phyloP scores from a whole-genome alignment of 2,329 filamentous ascomycete species.

The Penicillium sp. region DNA sequence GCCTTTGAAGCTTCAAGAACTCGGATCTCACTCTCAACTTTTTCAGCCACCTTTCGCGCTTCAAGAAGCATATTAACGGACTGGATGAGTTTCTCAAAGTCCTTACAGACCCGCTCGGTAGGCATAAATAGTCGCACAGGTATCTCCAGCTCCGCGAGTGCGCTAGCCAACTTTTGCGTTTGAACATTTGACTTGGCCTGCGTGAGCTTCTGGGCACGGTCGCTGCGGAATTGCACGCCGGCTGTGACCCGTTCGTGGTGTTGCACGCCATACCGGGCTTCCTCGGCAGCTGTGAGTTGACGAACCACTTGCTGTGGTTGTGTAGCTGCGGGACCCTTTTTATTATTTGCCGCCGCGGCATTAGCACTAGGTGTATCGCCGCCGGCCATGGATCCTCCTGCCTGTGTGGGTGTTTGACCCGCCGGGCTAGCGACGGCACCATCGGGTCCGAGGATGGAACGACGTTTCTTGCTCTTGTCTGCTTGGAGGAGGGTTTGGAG shows the following conservation, averaged over 20 bases:
- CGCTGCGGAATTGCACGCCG: slow-evolving; percentile 86
- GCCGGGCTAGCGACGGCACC: slow-evolving; percentile 53
- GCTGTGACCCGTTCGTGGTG: slow-evolving; percentile 82
- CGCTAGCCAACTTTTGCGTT: slow-evolving; percentile 52
- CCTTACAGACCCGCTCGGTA: slow-evolving; percentile 54
- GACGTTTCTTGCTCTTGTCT: slow-evolving; percentile 89
- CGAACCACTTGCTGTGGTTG: slow-evolving; percentile 61
- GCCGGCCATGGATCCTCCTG: slow-evolving; percentile 39
- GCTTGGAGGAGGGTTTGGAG: slow-evolving; percentile 80
- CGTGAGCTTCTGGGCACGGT: slow-evolving; percentile 54
- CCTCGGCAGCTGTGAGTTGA: slow-evolving; percentile 75
- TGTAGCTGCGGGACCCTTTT: slow-evolving; percentile 42
- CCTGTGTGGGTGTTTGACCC: slow-evolving; percentile 56
- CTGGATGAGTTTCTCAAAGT: slow-evolving; percentile 54
- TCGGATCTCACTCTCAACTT: slow-evolving; percentile 53
- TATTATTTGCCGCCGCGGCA: slow-evolving; percentile 22
- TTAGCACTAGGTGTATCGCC: slow-evolving; percentile 39
- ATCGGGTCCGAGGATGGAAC: slow-evolving; percentile 68
- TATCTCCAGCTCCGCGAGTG: slow-evolving; percentile 53
- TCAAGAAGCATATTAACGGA: slow-evolving; percentile 53
- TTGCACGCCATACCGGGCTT: slow-evolving; percentile 79
- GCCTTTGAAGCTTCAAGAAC: slow-evolving; percentile 49
- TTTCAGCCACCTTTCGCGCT: slow-evolving; percentile 52
- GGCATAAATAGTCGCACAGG: slow-evolving; percentile 54
- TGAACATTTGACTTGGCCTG: slow-evolving; percentile 57